Evolutionary conservation across 2,329 filamentous ascomycete genomes (phyloP).

Genomic region (Fonsecaea pedrosoi): DNA sequence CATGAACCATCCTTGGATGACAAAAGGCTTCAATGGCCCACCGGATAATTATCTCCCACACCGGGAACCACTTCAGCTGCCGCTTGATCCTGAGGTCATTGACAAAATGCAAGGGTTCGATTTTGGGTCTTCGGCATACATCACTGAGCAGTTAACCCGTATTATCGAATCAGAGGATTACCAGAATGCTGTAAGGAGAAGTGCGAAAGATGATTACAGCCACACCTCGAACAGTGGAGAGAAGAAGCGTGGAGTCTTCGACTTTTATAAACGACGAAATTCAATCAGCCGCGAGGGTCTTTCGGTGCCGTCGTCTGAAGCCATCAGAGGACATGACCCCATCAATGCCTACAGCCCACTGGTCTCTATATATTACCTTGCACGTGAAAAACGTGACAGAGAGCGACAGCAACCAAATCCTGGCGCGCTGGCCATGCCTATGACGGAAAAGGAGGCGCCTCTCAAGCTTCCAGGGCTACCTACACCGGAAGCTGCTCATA

Average conservation of each 20-base stretch:
- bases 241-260: conserved; percentile 88
- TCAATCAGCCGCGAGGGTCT: conserved; percentile 90
- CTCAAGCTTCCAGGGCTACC: conserved; percentile 75
- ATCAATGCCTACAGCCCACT: conserved; percentile 92
- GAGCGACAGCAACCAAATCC: conserved; percentile 69
- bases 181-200: conserved; percentile 77
- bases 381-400: conserved; percentile 85
- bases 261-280: conserved; percentile 95
- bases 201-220: conserved; percentile 70
- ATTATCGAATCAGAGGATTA: conserved; percentile 96
- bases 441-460: conserved; percentile 62
- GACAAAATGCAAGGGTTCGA: conserved; percentile 98
- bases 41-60: conserved; percentile 87
- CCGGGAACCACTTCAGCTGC: conserved; percentile 83
- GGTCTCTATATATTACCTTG: conserved; percentile 92
- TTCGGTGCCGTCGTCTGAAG: conserved; percentile 81
- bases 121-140: conserved; percentile 85
- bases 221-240: conserved; percentile 69
- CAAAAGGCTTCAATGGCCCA: conserved; percentile 82
- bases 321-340: conserved; percentile 82
- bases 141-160: conserved; percentile 79
- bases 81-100: conserved; percentile 81
- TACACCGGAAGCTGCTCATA: conserved; percentile 85
- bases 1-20: conserved; percentile 94
- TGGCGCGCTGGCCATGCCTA: conserved; percentile 64